phyloP scores from a whole-genome alignment of 1,284 basidiomycete species.

The Ustilago vetiveriae region DNA sequence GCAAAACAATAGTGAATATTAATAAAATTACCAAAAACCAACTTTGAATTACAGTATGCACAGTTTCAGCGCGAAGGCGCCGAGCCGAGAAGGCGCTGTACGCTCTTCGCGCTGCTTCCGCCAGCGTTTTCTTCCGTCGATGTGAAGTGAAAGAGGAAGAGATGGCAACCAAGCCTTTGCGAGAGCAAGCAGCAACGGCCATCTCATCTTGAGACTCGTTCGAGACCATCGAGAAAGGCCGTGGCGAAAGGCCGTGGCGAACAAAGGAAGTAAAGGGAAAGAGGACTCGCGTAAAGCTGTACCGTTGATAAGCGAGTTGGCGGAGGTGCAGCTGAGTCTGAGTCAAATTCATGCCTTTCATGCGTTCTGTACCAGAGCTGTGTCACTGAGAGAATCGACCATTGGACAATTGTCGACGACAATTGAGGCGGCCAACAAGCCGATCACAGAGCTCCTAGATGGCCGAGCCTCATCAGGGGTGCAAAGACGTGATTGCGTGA shows the following conservation, averaged over 20 bases:
- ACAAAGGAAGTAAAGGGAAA: background rate
- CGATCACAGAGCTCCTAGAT: background rate
- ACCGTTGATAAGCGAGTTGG: slow-evolving; percentile 15
- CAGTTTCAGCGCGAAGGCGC: too few species aligned
- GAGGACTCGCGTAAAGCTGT: background rate
- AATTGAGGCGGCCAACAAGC: background rate
- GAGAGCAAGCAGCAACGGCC: too few species aligned
- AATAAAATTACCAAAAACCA: too few species aligned
- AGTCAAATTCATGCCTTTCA: slow-evolving; percentile 6
- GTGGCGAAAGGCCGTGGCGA: too few species aligned
- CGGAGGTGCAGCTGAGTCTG: slow-evolving; percentile 17
- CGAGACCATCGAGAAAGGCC: background rate
- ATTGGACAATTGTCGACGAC: background rate
- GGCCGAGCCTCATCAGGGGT: background rate
- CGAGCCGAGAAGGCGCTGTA: too few species aligned
- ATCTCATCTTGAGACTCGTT: too few species aligned
- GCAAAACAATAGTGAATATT: too few species aligned
- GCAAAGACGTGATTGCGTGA: background rate
- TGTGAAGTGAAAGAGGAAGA: too few species aligned
- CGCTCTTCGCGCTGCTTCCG: too few species aligned
- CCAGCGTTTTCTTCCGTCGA: too few species aligned
- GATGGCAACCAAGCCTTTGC: too few species aligned
- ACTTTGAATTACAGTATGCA: too few species aligned
- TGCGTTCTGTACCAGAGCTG: slow-evolving; percentile 29
- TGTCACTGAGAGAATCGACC: slow-evolving; percentile 9